Percentiles rank a stretch among this genome's conserved stretches.
phyloP scores from a whole-genome alignment of 108 stramenopile species.

The Craspedostauros australis region DNA sequence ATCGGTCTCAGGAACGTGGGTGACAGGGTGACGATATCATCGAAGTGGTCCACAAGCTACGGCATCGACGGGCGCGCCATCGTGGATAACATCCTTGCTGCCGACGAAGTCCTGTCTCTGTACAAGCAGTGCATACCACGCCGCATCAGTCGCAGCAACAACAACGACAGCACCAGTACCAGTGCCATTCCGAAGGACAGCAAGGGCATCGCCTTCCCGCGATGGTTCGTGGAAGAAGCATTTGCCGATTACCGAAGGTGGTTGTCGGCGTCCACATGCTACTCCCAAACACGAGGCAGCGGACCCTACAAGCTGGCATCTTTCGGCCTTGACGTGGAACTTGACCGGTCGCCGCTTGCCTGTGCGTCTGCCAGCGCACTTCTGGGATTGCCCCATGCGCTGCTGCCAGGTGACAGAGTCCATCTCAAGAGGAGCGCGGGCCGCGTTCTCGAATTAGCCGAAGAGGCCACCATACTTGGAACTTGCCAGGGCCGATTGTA shows the following conservation, averaged over 20 bases:
- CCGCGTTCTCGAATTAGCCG: slow-evolving; percentile 77
- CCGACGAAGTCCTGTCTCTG: slow-evolving; percentile 54
- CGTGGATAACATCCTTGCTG: slow-evolving; percentile 53
- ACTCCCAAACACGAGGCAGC: slow-evolving; percentile 56
- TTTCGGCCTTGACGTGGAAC: slow-evolving; percentile 59
- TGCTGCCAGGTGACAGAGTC: slow-evolving; percentile 85
- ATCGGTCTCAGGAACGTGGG: slow-evolving; percentile 88
- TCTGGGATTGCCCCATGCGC: slow-evolving; percentile 56
- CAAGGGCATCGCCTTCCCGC: slow-evolving; percentile 14
- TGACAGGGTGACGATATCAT: slow-evolving; percentile 84
- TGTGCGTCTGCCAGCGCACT: slow-evolving; percentile 80
- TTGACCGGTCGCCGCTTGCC: slow-evolving; percentile 66
- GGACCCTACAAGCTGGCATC: slow-evolving; percentile 50
- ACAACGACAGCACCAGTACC: background rate
- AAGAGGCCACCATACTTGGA: slow-evolving; percentile 89
- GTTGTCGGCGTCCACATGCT: slow-evolving; percentile 34
- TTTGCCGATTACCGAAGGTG: slow-evolving; percentile 62
- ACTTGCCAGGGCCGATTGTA: slow-evolving; percentile 71
- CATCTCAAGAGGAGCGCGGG: slow-evolving; percentile 74
- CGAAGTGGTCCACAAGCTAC: slow-evolving; percentile 78
- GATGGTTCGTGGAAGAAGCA: slow-evolving; percentile 69
- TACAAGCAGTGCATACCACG: slow-evolving; percentile 23
- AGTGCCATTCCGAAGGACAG: no score
- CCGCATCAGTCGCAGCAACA: background rate
- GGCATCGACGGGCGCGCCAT: slow-evolving; percentile 58